Evolutionary conservation across 2,329 filamentous ascomycete genomes (phyloP), one percentile per base, ranked within the genome.

Genomic region (Xylaria hypoxylon): DNA sequence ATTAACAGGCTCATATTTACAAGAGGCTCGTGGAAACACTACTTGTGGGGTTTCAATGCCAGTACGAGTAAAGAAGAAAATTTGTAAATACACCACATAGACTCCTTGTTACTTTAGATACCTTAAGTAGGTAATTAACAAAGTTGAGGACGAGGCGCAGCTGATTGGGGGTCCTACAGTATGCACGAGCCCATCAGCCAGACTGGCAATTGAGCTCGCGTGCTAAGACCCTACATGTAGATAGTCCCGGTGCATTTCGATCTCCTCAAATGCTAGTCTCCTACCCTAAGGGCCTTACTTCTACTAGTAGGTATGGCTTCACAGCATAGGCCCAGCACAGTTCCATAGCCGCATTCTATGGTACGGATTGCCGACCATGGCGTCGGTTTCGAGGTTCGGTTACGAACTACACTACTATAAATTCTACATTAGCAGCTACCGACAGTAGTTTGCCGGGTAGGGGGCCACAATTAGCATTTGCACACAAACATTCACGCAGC

Each of bases 131-230:
- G n/a, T n/a, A 31, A 55, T 55, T 24, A 13, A 24, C 22, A 28
- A 52, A n/a, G 35, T 47, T 31, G 42, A 55, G 48, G 31, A 55
- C 55, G 24, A 64, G 55, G 56, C 56, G 42, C 62, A 64, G 56
- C 48, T 53, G 47, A 64, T 64, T 64, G 53, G 48, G 56, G 62
- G 62, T 59, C 28, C n/a, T n/a, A n/a, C n/a, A n/a, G 31, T 52
- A 52, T 57, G 53, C 45, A 51, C 51, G 28, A 47, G 2, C 24
- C 44, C 35, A 53, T 55, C 33, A 48, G 22, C 31, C 26, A 24
- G 59, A 44, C 55, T 44, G 44, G 40, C 44, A 51, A 45, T 53
- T 15, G 50, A 53, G 58, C 26, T 61, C 19, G n/a, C 19, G 19
- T 24, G 22, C 55, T 38, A 31, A 52, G 45, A 31, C 38, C 53